Percentiles rank a stretch among this genome's conserved stretches.
Conservation (phyloP, 2,329 filamentous ascomycete genomes). For the Tolypocladium tundrense region DNA sequence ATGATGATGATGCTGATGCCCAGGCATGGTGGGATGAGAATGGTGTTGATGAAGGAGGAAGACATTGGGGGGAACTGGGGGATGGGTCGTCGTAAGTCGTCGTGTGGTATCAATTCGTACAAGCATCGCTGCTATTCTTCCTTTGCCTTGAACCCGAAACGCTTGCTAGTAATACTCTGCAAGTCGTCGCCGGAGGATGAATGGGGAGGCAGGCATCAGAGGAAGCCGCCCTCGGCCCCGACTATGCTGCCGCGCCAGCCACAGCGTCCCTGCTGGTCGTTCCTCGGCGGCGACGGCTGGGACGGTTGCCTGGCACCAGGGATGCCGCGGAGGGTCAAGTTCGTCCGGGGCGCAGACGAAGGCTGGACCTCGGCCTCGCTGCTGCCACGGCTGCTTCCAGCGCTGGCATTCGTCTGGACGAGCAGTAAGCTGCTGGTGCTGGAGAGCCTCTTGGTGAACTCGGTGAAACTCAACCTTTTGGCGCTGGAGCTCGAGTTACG, state of each 20-base stretch:
- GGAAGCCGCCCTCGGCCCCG: conserved; percentile 43
- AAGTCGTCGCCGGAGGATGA: background rate
- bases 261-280: conserved; percentile 32
- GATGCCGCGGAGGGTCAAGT: conserved; percentile 33
- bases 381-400: conserved; percentile 36
- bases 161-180: background rate
- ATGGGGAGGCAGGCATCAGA: conserved; percentile 23
- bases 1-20: background rate
- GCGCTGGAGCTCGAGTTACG: conserved; percentile 42
- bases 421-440: conserved; percentile 51
- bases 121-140: background rate
- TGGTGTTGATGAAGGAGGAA: background rate
- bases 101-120: conserved; percentile 1
- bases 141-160: background rate
- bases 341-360: conserved; percentile 21
- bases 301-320: conserved; percentile 19
- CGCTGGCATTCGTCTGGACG: conserved; percentile 45
- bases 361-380: conserved; percentile 32
- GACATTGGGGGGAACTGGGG: background rate
- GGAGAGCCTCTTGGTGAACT: conserved; percentile 50
- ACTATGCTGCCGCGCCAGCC: conserved; percentile 48
- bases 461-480: conserved; percentile 51
- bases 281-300: conserved; percentile 16
- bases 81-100: background rate
- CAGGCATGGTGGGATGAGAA: background rate